A percentile compares a stretch with the other conserved stretches of the same genome.
These are phyloP conservation scores for Phanerodontia chrysosporium DNA, from an alignment of 768 basidiomycete genomes.

Conservation along the genomic window DNA sequence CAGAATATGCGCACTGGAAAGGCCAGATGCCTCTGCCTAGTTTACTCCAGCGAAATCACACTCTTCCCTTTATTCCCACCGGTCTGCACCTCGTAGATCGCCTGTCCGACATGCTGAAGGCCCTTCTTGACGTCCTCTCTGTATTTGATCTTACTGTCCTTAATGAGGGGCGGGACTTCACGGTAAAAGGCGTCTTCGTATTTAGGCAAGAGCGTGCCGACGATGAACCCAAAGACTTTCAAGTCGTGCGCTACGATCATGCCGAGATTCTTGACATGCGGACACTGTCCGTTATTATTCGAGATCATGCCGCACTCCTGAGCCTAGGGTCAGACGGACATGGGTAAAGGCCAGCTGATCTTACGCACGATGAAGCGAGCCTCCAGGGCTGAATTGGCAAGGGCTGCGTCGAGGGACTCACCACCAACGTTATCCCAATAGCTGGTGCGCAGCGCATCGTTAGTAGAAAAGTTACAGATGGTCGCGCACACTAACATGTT, in stretches of 20 bases:
- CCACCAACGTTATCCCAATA: slow-evolving; percentile 32
- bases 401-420: slow-evolving; percentile 24
- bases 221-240: slow-evolving; percentile 27
- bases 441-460: slow-evolving; percentile 13
- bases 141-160: slow-evolving; percentile 31
- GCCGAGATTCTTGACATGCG: slow-evolving; percentile 18
- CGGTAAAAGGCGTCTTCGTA: slow-evolving; percentile 26
- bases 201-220: slow-evolving; percentile 18
- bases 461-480: not conserved
- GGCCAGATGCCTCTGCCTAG: too few species aligned
- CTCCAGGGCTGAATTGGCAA: slow-evolving; percentile 8
- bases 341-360: not conserved
- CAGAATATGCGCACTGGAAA: too few species aligned
- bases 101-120: slow-evolving; percentile 30
- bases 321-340: not conserved
- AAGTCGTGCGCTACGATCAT: slow-evolving; percentile 24
- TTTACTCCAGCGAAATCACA: slow-evolving; percentile 20
- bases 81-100: slow-evolving; percentile 29
- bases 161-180: slow-evolving; percentile 25
- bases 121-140: slow-evolving; percentile 28
- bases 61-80: slow-evolving; percentile 31
- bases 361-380: slow-evolving; percentile 23
- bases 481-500: slow-evolving; percentile 36
- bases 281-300: slow-evolving; percentile 16
- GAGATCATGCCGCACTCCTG: slow-evolving; percentile 28